Base-by-base conservation (phyloP, 2,329 filamentous ascomycete genomes). In the Furcasterigmium sp. region DNA sequence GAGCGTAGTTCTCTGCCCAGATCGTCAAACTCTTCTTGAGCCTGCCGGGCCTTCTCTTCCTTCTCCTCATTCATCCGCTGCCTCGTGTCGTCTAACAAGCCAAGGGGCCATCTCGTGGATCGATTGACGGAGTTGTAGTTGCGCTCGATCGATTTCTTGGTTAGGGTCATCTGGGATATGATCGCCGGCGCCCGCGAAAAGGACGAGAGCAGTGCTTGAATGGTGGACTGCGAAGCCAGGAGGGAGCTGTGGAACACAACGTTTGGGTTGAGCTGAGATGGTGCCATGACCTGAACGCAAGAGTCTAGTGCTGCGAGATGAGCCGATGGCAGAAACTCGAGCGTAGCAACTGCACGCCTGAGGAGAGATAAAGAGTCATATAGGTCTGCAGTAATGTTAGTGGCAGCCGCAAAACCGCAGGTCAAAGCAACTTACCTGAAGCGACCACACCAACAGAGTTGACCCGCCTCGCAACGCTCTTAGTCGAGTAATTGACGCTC, bases 1-100 rank as follows among this genome's bases (percentile, higher is more conserved):
- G 93, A 95, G 39, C 89, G 73, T 43, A 98, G 69, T 63, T 98
- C 93, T 41, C 80, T 80, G 0, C 85, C 84, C n/a, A 95, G 65
- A 35, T 81, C 78, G 17, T 84, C 78, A 10, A 87, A 77, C 58
- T 96, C 88, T 15, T 73, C 65, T 50, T 84, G 78, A 18, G 79
- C 80, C 50, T 83, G 82, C 13, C 79, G 75, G 29, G 88, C 87
- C 54, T 86, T 88, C 51, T 87, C 84, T 65, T 90, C 87, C 35
- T 87, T 86, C 45, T 97, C 93, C 50, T 89, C 84, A 53, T 90
- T 85, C 9, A 90, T 75, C 23, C 87, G 81, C 58, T 87, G 84
- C 17, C 91, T 77, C 1, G 91, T 89, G 52, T 97, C 93, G 59
- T 97, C 93, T 11, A 97, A 72, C 46, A 96, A 65, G 30, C 84